phyloP scores from a whole-genome alignment of 768 basidiomycete species.

The Pleurotus ostreatus region DNA sequence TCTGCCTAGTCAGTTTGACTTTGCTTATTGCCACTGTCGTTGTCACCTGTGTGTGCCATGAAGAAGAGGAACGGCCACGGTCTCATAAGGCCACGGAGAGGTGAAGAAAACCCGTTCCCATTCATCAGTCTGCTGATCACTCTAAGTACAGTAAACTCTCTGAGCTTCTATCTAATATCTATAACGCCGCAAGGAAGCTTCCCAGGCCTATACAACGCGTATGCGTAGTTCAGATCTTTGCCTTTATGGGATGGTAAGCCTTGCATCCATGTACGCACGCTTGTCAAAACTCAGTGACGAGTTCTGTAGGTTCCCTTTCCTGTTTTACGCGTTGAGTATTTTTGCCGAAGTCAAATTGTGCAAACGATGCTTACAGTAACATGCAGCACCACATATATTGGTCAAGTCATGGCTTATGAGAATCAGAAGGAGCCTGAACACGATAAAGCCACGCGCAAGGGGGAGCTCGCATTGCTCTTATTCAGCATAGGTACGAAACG shows the following conservation, averaged over 20 bases:
- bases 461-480: slow-evolving; percentile 84
- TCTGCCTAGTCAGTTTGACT: slow-evolving; percentile 81
- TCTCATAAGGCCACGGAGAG: slow-evolving; percentile 34
- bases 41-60: slow-evolving; percentile 84
- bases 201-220: slow-evolving; percentile 85
- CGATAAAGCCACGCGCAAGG: slow-evolving; percentile 80
- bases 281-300: background rate
- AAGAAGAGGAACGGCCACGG: slow-evolving; percentile 67
- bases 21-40: slow-evolving; percentile 79
- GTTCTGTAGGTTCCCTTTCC: slow-evolving; percentile 79
- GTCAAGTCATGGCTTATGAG: slow-evolving; percentile 90
- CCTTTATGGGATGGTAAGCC: slow-evolving; percentile 92
- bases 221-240: slow-evolving; percentile 90
- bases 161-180: slow-evolving; percentile 81
- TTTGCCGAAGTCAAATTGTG: background rate
- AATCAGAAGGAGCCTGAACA: slow-evolving; percentile 67
- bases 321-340: slow-evolving; percentile 76
- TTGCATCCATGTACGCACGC: background rate
- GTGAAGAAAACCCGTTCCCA: slow-evolving; percentile 20
- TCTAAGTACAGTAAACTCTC: slow-evolving; percentile 44
- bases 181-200: slow-evolving; percentile 64
- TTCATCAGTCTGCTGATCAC: background rate
- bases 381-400: slow-evolving; percentile 84
- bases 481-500: slow-evolving; percentile 75
- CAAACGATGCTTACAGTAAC: background rate